Percentiles rank a stretch among this genome's conserved stretches.
Conservation (phyloP, 257 asterid genomes). For the Gynochthodes officinalis region DNA sequence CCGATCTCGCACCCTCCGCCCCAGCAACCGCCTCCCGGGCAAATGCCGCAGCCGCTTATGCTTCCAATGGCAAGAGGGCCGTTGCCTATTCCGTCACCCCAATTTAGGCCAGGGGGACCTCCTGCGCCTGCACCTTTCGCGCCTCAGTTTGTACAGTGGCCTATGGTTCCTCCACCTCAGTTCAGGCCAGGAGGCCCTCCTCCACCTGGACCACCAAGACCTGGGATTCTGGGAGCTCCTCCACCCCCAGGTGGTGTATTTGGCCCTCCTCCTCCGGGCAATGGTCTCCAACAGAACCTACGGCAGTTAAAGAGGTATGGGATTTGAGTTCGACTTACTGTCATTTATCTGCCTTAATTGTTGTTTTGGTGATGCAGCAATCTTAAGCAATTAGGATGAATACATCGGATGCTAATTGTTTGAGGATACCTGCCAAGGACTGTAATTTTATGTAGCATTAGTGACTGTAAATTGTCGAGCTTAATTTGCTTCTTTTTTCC, state of each 20-base stretch:
- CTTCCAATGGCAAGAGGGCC: constrained; percentile 53
- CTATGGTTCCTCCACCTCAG: constrained; percentile 65
- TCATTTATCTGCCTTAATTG: background rate
- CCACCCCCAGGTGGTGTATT: constrained; percentile 60
- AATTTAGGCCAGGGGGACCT: constrained; percentile 35
- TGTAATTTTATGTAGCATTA: background rate
- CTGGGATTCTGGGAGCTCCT: constrained; percentile 77
- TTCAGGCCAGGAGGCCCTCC: constrained; percentile 83
- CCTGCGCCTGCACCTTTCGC: constrained; percentile 42
- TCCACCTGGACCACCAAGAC: constrained; percentile 75
- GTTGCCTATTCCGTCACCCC: constrained; percentile 43
- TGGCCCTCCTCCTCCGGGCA: constrained; percentile 87
- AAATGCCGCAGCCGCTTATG: constrained; percentile 59
- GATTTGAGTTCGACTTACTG: too few relatives aligned
- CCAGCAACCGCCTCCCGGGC: constrained; percentile 54
- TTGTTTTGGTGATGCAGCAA: background rate
- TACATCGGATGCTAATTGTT: background rate
- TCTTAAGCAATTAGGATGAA: background rate
- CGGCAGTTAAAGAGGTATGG: constrained; percentile 33
- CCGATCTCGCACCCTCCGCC: constrained; percentile 51
- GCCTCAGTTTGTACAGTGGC: constrained; percentile 79
- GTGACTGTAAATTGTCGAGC: background rate
- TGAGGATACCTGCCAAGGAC: background rate
- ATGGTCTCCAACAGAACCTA: constrained; percentile 59
- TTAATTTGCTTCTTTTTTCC: background rate